Base-by-base conservation (phyloP, 2,329 filamentous ascomycete genomes). In the Pseudogymnoascus sp. region DNA sequence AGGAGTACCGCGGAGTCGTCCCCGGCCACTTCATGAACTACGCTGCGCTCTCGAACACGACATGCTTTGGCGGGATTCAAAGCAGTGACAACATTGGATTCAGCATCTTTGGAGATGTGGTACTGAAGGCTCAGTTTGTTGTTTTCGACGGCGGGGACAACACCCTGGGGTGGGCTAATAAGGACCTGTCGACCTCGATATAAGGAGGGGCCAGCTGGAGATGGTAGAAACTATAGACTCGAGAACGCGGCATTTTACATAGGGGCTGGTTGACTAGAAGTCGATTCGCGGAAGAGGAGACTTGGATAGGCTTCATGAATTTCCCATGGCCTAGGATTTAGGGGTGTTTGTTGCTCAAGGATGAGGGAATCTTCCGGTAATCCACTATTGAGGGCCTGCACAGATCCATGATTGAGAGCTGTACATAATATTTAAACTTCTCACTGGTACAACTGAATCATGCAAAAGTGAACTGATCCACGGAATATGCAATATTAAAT, bases 21-120 rank as follows among this genome's bases (percentile, higher is more conserved):
- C 69, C 71, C 7, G 71, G 72, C 1, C 68, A 69, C 44, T 71
- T 73, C 63, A 70, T 76, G 63, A 74, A 76, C 59, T 75, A 71
- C 63, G 69, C 67, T 5, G 40, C 50, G 13, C 33, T 68, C 9
- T 62, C 63, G 23, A 64, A 66, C 3, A 36, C 63, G 15, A 66
- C 68, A 33, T 70, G 69, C 61, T 66, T 68, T 50, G 67, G 68
- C 23, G 67, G 65, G 1, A 64, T 70, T 21, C 68, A 70, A 63
- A 59, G 66, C 26, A 67, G 60, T 10, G 62, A 61, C 13, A 66
- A 50, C 28, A 65, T 73, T 10, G 65, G 66, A 4, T 72, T 74
- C 61, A 67, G 65, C 50, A 71, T 74, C 15, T 70, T 72, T 38
- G 73, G 73, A 17, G 70, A 72, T 40, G 65, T 74, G 21, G 67